Percentiles rank a stretch among this genome's conserved stretches.
These are phyloP conservation scores for Cordyceps javanica DNA, from an alignment of 2,329 filamentous ascomycete species.

Conservation along the genomic window DNA sequence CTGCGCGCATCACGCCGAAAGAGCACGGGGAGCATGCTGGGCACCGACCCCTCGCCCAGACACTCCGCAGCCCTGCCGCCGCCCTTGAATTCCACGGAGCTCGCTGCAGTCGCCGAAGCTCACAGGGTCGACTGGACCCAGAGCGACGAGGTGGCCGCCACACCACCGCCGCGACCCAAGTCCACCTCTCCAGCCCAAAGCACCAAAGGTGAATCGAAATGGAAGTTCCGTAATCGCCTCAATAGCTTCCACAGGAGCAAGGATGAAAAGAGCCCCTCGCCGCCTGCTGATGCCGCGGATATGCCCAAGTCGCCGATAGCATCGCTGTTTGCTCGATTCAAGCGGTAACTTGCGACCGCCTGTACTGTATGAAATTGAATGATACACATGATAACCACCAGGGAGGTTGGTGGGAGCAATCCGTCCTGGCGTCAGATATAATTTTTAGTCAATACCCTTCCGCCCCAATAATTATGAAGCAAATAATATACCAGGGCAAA, in stretches of 20 bases:
- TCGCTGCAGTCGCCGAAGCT: conserved; percentile 23
- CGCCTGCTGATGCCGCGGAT: conserved; percentile 9
- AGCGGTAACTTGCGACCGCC: conserved; percentile 23
- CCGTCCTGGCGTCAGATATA: background rate
- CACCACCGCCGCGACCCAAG: background rate
- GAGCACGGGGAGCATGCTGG: conserved; percentile 31
- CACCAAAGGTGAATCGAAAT: conserved; percentile 41
- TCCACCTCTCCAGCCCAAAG: background rate
- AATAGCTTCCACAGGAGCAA: conserved; percentile 27
- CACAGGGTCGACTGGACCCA: conserved; percentile 54
- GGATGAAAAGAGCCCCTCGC: conserved; percentile 20
- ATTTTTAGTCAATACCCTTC: conserved; percentile 12
- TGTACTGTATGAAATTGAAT: conserved; percentile 1
- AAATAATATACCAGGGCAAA: conserved; percentile 1
- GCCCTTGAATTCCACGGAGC: conserved; percentile 15
- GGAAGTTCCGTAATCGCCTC: conserved; percentile 40
- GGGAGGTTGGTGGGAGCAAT: background rate
- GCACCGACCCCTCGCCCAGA: conserved; percentile 14
- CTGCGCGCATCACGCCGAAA: conserved; percentile 24
- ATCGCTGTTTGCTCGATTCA: conserved; percentile 40
- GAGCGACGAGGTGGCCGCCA: conserved; percentile 38
- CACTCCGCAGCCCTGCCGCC: conserved; percentile 7
- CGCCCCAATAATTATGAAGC: conserved; percentile 1
- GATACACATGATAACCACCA: conserved; percentile 7
- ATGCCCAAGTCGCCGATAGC: conserved; percentile 28